Conservation (phyloP, 1,139 yeast species). For the Wickerhamomyces sp. region DNA sequence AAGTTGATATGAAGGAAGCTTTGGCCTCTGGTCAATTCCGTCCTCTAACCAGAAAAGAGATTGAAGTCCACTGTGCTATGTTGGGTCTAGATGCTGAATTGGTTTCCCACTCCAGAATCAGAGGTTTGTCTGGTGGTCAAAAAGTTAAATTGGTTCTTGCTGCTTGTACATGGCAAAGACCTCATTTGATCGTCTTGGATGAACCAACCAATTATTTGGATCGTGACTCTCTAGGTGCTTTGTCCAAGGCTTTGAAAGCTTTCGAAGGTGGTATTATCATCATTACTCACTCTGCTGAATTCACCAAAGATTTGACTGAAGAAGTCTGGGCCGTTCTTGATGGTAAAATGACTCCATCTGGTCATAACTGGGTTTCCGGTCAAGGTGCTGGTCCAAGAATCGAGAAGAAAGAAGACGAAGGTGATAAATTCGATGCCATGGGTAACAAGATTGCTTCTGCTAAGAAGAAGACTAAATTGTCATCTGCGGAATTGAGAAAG, state of each 20-base stretch:
- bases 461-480: constrained; percentile 96
- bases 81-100: constrained; percentile 98
- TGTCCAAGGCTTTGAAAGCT: constrained; percentile 96
- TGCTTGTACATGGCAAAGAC: constrained; percentile 99
- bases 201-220: constrained; percentile 99
- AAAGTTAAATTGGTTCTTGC: constrained; percentile 99
- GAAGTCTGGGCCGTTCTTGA: constrained; percentile 99
- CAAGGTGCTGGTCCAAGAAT: constrained; percentile 99
- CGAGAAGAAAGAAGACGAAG: constrained; percentile 95
- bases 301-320: constrained; percentile 98
- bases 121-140: constrained; percentile 99
- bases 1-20: constrained; percentile 99
- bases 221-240: constrained; percentile 99
- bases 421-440: constrained; percentile 98
- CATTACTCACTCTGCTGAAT: constrained; percentile 99
- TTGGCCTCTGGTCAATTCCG: constrained; percentile 99
- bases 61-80: constrained; percentile 97
- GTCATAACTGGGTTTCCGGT: constrained; percentile 99
- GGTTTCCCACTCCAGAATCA: constrained; percentile 98
- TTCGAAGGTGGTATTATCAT: constrained; percentile 99
- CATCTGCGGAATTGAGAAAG: constrained; percentile 99
- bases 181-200: constrained; percentile 98
- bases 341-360: constrained; percentile 99
- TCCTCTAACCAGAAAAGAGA: constrained; percentile 99
- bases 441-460: constrained; percentile 98